Percentiles rank a stretch among this genome's conserved stretches.
Evolutionary conservation across 192 early-diverging fungal species (phyloP).

Genomic region (Chytriomyces sp.): DNA sequence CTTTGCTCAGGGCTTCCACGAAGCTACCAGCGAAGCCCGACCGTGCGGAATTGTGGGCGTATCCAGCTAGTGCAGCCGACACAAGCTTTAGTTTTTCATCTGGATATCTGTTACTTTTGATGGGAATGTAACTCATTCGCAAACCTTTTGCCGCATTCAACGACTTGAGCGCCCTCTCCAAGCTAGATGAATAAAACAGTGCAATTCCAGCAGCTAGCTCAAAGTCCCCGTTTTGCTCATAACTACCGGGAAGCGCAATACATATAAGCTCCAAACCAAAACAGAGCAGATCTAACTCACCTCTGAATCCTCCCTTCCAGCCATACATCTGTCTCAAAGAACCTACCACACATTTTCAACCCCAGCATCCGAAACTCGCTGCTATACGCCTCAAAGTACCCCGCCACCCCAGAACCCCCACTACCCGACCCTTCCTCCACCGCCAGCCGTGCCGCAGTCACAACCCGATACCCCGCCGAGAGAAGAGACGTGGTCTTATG

Average conservation of each 20-base stretch:
- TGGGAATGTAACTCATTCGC: conserved; percentile 30
- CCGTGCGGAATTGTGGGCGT: conserved; percentile 27
- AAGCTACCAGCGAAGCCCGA: conserved; percentile 44
- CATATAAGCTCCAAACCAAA: not conserved
- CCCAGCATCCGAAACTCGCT: conserved; percentile 37
- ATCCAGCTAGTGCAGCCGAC: conserved; percentile 70
- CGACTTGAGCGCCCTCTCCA: conserved; percentile 72
- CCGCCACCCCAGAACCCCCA: not conserved
- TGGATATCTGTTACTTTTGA: conserved; percentile 38
- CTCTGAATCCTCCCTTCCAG: conserved; percentile 46
- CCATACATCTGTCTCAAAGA: conserved; percentile 39
- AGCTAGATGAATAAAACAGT: conserved; percentile 76
- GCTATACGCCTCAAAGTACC: not conserved
- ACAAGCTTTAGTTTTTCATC: conserved; percentile 83
- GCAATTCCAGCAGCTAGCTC: conserved; percentile 88
- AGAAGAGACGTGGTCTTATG: not conserved
- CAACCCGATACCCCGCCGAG: not conserved
- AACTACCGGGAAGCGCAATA: conserved; percentile 36
- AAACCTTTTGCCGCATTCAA: conserved; percentile 50
- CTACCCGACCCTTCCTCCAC: too few relatives aligned
- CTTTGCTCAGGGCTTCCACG: conserved; percentile 59
- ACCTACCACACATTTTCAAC: conserved; percentile 59
- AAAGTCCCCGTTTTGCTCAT: conserved; percentile 70
- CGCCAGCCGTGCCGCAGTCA: too few relatives aligned
- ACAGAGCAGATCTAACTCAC: conserved; percentile 16